Evolutionary conservation across 139 green algal species (phyloP).

Genomic region (Pseudopediastrum boryanum): DNA sequence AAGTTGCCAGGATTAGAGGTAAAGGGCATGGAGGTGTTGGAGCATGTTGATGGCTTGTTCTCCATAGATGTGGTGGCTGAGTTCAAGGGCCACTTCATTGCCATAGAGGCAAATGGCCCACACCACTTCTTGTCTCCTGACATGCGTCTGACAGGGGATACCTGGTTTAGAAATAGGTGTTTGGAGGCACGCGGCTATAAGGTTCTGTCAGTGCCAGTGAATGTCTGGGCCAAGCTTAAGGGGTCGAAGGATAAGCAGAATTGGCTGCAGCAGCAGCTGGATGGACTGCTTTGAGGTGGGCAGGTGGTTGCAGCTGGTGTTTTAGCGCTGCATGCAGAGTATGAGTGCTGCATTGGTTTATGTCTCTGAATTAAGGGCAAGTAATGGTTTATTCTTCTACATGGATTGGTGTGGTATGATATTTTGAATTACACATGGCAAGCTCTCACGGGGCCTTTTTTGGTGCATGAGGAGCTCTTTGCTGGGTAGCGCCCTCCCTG

Average conservation of each 20-base stretch:
- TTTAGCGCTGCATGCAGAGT: too few species aligned
- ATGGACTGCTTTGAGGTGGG: too few species aligned
- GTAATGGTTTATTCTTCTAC: too few species aligned
- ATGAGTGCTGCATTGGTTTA: too few species aligned
- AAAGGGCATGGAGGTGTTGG: background rate
- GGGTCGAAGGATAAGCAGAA: background rate
- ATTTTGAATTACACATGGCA: too few species aligned
- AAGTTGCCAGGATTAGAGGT: background rate
- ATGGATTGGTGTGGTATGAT: too few species aligned
- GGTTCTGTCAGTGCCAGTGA: background rate
- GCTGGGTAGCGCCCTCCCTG: too few species aligned
- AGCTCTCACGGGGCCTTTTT: too few species aligned
- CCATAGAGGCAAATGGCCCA: slow-evolving; percentile 4
- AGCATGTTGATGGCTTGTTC: background rate
- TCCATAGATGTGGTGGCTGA: background rate
- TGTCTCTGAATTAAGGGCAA: too few species aligned
- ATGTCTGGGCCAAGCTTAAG: background rate
- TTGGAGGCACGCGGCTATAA: background rate
- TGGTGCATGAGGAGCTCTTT: too few species aligned
- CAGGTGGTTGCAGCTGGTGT: too few species aligned
- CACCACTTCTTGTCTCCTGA: slow-evolving; percentile 7
- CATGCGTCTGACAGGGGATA: background rate
- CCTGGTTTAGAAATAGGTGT: background rate
- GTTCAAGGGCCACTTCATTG: background rate
- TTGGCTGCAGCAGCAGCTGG: background rate